Conservation (phyloP, 2,329 filamentous ascomycete species). For the Alternaria triticina region DNA sequence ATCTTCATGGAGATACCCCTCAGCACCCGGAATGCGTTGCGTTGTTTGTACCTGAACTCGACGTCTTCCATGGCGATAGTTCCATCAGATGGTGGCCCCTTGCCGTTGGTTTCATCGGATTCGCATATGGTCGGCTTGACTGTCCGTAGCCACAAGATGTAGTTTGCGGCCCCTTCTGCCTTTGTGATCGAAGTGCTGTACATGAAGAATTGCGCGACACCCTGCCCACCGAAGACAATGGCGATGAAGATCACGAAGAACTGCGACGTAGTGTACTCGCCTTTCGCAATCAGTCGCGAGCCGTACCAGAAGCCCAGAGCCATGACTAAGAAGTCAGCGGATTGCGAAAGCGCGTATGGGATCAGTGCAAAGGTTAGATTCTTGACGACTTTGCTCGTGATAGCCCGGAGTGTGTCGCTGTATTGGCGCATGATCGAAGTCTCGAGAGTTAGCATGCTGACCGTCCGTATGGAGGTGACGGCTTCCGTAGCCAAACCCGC, state of each 20-base stretch:
- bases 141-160: conserved; percentile 50
- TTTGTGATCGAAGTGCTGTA: conserved; percentile 76
- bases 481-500: not conserved
- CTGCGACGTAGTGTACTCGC: conserved; percentile 76
- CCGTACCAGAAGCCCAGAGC: conserved; percentile 83
- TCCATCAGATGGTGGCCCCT: not conserved
- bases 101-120: not conserved
- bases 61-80: conserved; percentile 3
- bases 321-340: conserved; percentile 74
- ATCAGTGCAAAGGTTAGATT: conserved; percentile 1
- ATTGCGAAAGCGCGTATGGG: conserved; percentile 70
- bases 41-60: conserved; percentile 3
- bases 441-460: conserved; percentile 1
- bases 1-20: conserved; percentile 52
- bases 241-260: conserved; percentile 55
- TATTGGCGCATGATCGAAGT: not conserved
- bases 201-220: conserved; percentile 5
- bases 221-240: conserved; percentile 42
- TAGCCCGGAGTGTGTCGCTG: not conserved
- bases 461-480: not conserved
- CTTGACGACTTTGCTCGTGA: not conserved
- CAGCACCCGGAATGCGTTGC: not conserved
- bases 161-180: conserved; percentile 76
- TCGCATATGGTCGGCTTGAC: conserved; percentile 44
- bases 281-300: conserved; percentile 25